Conservation (phyloP, 495 filamentous ascomycete species). For the Trichoderma parareesei region DNA sequence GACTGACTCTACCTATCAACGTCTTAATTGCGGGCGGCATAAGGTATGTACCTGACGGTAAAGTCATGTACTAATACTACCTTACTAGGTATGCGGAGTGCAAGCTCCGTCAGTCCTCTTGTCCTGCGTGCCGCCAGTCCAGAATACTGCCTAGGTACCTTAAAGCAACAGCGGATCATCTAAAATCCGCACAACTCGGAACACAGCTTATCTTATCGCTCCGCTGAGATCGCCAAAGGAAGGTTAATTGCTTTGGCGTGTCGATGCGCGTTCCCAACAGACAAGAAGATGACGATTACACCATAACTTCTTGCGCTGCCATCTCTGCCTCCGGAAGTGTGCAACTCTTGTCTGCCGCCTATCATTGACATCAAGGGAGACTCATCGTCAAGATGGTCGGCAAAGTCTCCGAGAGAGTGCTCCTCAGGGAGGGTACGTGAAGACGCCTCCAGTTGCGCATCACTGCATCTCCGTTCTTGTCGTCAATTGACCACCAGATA, state of each 20-base stretch:
- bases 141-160: too few species aligned
- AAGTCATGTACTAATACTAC: too few species aligned
- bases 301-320: not conserved
- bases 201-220: not conserved
- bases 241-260: not conserved
- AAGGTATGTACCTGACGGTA: too few species aligned
- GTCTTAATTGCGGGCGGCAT: too few species aligned
- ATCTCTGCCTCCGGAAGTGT: not conserved
- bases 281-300: not conserved
- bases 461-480: not conserved
- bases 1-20: too few species aligned
- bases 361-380: not conserved
- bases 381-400: conserved; percentile 34
- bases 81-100: too few species aligned
- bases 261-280: not conserved
- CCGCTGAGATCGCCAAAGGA: not conserved
- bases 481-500: not conserved
- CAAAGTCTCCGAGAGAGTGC: conserved; percentile 47
- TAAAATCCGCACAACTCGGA: not conserved
- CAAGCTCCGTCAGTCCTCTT: too few species aligned
- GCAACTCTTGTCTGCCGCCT: not conserved
- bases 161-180: not conserved
- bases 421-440: conserved; percentile 40
- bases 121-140: too few species aligned
- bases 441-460: not conserved